A percentile compares a stretch with the other conserved stretches of the same genome.
phyloP scores from a whole-genome alignment of 1,284 basidiomycete species.

The Cryptococcus sp. region DNA sequence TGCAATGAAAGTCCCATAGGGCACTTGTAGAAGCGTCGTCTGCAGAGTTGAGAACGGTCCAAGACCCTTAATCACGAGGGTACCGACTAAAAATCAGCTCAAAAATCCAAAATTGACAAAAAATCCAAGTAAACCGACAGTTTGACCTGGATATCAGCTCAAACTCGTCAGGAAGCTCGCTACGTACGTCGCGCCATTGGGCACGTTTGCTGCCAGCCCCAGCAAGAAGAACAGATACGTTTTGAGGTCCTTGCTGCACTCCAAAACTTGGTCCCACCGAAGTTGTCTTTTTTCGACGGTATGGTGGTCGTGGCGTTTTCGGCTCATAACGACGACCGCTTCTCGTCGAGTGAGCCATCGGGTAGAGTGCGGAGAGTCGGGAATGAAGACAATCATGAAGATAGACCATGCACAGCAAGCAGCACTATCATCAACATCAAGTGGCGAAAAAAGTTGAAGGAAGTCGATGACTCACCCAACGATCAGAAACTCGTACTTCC shows the following conservation, averaged over 20 bases:
- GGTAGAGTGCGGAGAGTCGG: slow-evolving; percentile 28
- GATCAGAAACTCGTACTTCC: slow-evolving; percentile 39
- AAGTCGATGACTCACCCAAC: neutral
- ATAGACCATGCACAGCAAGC: slow-evolving; percentile 34
- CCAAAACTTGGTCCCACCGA: slow-evolving; percentile 45
- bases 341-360: slow-evolving; percentile 40
- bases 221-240: slow-evolving; percentile 41
- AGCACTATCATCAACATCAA: slow-evolving; percentile 11
- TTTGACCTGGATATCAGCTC: too few relatives aligned
- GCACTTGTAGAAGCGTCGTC: slow-evolving; percentile 36
- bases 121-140: too few relatives aligned
- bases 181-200: slow-evolving; percentile 33
- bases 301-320: slow-evolving; percentile 42
- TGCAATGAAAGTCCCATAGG: slow-evolving; percentile 31
- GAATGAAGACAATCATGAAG: slow-evolving; percentile 30
- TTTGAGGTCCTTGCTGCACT: slow-evolving; percentile 39
- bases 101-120: too few relatives aligned
- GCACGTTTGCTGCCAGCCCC: slow-evolving; percentile 37
- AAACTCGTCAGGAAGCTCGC: too few relatives aligned
- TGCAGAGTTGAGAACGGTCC: slow-evolving; percentile 31
- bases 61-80: slow-evolving; percentile 30
- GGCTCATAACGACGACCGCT: slow-evolving; percentile 38
- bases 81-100: too few relatives aligned
- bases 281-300: slow-evolving; percentile 44
- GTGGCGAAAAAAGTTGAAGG: neutral